Conservation (phyloP, 2,329 filamentous ascomycete genomes). For the Neodidymelliopsis sp. region DNA sequence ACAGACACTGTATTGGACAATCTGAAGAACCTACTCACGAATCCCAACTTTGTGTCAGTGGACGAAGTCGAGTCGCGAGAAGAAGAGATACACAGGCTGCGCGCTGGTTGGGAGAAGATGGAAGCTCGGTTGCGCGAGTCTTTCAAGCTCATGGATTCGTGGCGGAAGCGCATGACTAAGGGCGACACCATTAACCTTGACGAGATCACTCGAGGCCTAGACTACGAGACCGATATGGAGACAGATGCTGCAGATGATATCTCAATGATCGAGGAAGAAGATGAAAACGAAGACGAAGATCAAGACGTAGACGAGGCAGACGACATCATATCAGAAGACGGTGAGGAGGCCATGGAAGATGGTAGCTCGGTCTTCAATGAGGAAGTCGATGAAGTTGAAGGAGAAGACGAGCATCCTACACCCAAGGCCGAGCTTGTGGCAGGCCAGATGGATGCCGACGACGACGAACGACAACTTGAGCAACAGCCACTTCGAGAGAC, state of each 20-base stretch:
- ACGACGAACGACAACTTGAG: constrained; percentile 42
- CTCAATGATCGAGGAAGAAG: constrained; percentile 31
- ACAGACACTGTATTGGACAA: constrained; percentile 82
- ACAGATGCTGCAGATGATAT: constrained; percentile 42
- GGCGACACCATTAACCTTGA: constrained; percentile 71
- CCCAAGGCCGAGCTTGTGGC: constrained; percentile 30
- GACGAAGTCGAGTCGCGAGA: constrained; percentile 95
- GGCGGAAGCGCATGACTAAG: constrained; percentile 81
- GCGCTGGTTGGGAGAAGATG: constrained; percentile 92
- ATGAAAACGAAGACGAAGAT: constrained; percentile 28
- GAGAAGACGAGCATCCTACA: constrained; percentile 30
- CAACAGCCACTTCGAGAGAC: constrained; percentile 45
- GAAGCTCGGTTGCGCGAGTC: constrained; percentile 90
- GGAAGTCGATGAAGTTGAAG: constrained; percentile 33
- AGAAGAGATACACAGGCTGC: constrained; percentile 83
- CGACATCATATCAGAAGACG: constrained; percentile 32
- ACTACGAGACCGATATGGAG: constrained; percentile 60
- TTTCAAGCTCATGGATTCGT: constrained; percentile 87
- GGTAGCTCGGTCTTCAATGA: constrained; percentile 43
- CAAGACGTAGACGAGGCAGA: constrained; percentile 28
- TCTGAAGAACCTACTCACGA: constrained; percentile 83
- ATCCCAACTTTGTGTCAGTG: constrained; percentile 93
- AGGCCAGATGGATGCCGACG: constrained; percentile 30
- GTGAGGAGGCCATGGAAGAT: constrained; percentile 29
- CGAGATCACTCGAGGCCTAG: constrained; percentile 67